Evolutionary conservation across 768 basidiomycete genomes (phyloP).

Genomic region (Hebeloma cylindrosporum): DNA sequence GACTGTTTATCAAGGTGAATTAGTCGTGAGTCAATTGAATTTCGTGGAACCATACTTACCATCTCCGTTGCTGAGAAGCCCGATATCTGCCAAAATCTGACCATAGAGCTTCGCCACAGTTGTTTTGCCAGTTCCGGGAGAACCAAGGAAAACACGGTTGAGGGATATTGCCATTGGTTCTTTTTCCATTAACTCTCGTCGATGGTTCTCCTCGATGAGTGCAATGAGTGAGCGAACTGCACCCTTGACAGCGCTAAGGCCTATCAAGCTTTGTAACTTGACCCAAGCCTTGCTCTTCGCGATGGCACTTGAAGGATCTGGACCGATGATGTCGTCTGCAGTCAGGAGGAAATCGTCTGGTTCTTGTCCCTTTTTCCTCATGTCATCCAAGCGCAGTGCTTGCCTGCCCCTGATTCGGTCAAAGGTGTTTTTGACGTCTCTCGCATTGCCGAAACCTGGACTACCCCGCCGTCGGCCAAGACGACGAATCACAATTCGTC

Average conservation of each 20-base stretch:
- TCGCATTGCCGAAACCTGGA: slow-evolving; percentile 67
- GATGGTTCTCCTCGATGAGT: slow-evolving; percentile 52
- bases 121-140: slow-evolving; percentile 73
- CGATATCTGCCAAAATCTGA: slow-evolving; percentile 57
- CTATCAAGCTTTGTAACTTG: slow-evolving; percentile 51
- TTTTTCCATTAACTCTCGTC: slow-evolving; percentile 57
- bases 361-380: slow-evolving; percentile 36
- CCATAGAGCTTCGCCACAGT: slow-evolving; percentile 70
- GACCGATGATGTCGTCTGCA: slow-evolving; percentile 63
- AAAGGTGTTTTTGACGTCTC: slow-evolving; percentile 56
- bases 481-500: slow-evolving; percentile 56
- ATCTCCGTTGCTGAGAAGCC: slow-evolving; percentile 69
- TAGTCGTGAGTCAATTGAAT: no score
- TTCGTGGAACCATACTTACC: slow-evolving; percentile 35
- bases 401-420: slow-evolving; percentile 50
- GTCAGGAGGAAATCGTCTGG: slow-evolving; percentile 53
- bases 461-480: slow-evolving; percentile 58
- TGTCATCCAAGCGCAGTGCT: slow-evolving; percentile 45
- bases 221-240: slow-evolving; percentile 49
- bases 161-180: slow-evolving; percentile 54
- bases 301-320: slow-evolving; percentile 54
- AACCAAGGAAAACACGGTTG: slow-evolving; percentile 66
- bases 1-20: slow-evolving; percentile 38
- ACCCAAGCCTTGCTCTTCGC: slow-evolving; percentile 48
- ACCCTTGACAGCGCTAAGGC: slow-evolving; percentile 57